Evolutionary conservation across 495 filamentous ascomycete species (phyloP).

Genomic region (Immersiella caudata): DNA sequence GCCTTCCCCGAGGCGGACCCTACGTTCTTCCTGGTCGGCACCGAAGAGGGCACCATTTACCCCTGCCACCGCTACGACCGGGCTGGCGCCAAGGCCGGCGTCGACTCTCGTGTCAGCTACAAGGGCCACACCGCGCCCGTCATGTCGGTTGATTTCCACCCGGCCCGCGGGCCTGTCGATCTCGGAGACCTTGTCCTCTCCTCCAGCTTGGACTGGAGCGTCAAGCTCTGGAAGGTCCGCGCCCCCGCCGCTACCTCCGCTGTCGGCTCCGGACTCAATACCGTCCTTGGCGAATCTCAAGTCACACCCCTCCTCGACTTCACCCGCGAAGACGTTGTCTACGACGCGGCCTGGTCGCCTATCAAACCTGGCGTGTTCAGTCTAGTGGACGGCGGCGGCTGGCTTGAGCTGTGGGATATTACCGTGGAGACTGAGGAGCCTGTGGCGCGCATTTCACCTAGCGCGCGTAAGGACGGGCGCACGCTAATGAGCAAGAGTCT

Average conservation of each 20-base stretch:
- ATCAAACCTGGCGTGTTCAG: conserved; percentile 91
- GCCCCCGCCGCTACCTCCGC: conserved; percentile 69
- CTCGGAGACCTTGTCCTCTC: conserved; percentile 92
- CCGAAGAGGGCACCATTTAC: conserved; percentile 93
- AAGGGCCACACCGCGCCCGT: conserved; percentile 88
- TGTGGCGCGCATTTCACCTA: conserved; percentile 72
- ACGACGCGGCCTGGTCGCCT: conserved; percentile 93
- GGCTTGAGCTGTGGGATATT: conserved; percentile 93
- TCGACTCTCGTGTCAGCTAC: conserved; percentile 83
- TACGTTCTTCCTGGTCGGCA: conserved; percentile 95
- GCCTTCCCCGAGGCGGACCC: conserved; percentile 94
- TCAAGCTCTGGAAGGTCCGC: conserved; percentile 93
- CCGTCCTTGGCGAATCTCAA: conserved; percentile 43
- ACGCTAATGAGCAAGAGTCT: conserved; percentile 73
- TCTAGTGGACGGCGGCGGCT: conserved; percentile 90
- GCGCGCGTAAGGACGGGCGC: conserved; percentile 58
- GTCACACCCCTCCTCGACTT: conserved; percentile 83
- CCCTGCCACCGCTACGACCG: conserved; percentile 96
- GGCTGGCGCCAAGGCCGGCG: conserved; percentile 92
- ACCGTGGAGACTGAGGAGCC: conserved; percentile 91
- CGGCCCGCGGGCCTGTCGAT: conserved; percentile 84
- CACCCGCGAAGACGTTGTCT: conserved; percentile 90
- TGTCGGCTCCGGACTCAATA: conserved; percentile 48
- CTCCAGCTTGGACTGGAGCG: conserved; percentile 89
- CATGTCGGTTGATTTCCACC: conserved; percentile 95